Conservation (phyloP, 2,329 filamentous ascomycete genomes). For the Teratosphaeria viscida region DNA sequence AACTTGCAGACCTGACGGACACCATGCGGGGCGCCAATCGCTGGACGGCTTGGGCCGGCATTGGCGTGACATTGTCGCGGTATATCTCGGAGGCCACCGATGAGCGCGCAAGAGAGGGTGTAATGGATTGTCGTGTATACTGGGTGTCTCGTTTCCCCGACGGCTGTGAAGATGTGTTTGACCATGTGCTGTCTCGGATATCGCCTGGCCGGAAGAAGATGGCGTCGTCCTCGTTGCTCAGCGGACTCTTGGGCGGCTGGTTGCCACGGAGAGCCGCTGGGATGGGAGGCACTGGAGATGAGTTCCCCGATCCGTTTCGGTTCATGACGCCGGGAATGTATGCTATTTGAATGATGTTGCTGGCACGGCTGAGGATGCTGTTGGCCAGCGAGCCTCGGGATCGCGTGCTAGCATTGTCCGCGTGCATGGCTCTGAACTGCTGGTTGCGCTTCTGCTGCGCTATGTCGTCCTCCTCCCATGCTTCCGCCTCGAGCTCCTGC, state of each 20-base stretch:
- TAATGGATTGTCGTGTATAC: slow-evolving; percentile 38
- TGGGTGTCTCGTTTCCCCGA: slow-evolving; percentile 26
- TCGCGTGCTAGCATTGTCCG: slow-evolving; percentile 70
- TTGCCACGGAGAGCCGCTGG: slow-evolving; percentile 45
- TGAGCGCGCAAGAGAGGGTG: slow-evolving; percentile 37
- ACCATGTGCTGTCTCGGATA: slow-evolving; percentile 83
- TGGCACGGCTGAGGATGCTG: slow-evolving; percentile 87
- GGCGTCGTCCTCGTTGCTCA: slow-evolving; percentile 52
- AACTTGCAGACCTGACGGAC: slow-evolving; percentile 56
- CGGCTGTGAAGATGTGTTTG: slow-evolving; percentile 51
- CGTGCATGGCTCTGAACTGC: slow-evolving; percentile 47
- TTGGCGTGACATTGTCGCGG: slow-evolving; percentile 72
- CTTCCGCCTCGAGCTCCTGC: slow-evolving; percentile 43
- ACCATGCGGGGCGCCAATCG: slow-evolving; percentile 85
- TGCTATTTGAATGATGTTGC: slow-evolving; percentile 98
- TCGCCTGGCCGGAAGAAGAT: slow-evolving; percentile 91
- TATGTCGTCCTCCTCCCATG: slow-evolving; percentile 47
- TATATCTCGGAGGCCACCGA: slow-evolving; percentile 88
- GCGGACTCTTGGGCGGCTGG: slow-evolving; percentile 45
- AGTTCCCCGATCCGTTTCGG: slow-evolving; percentile 58
- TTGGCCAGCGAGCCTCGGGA: slow-evolving; percentile 75
- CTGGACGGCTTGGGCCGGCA: slow-evolving; percentile 76
- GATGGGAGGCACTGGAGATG: slow-evolving; percentile 84
- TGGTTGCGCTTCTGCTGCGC: slow-evolving; percentile 40
- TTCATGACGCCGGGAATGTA: slow-evolving; percentile 92